Percentiles rank a stretch among this genome's conserved stretches.
Evolutionary conservation across 768 basidiomycete species (phyloP).

Genomic region (Hericium alpestre): DNA sequence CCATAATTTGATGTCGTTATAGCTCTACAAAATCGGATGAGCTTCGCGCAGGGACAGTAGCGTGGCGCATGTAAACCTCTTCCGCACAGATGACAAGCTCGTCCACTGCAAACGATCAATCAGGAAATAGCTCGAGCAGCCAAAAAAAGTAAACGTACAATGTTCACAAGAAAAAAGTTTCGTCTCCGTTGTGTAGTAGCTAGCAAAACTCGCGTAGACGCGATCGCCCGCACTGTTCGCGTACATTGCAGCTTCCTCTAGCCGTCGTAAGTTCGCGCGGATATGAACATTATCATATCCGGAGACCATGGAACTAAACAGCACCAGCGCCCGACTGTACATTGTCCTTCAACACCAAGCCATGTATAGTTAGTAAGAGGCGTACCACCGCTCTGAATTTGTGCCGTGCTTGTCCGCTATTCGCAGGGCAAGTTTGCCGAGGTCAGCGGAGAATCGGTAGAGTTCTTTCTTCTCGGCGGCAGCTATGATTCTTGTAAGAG

Average conservation of each 20-base stretch:
- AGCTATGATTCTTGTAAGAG: conserved; percentile 22
- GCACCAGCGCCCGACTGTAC: conserved; percentile 45
- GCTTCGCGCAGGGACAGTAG: background rate
- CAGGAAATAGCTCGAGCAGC: background rate
- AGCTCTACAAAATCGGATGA: conserved; percentile 28
- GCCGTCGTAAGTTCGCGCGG: conserved; percentile 45
- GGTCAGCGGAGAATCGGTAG: conserved; percentile 57
- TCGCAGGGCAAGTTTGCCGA: conserved; percentile 54
- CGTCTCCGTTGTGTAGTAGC: conserved; percentile 41
- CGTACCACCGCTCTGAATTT: conserved; percentile 57
- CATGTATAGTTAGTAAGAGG: background rate
- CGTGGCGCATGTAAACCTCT: conserved; percentile 33
- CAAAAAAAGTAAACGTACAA: conserved; percentile 27
- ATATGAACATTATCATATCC: conserved; percentile 60
- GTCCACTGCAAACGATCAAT: conserved; percentile 30
- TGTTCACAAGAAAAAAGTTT: conserved; percentile 54
- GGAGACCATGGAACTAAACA: conserved; percentile 53
- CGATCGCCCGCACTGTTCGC: conserved; percentile 60
- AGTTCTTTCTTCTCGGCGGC: conserved; percentile 52
- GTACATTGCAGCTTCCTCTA: conserved; percentile 55
- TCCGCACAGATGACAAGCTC: conserved; percentile 48
- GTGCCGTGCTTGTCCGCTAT: conserved; percentile 59
- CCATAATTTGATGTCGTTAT: conserved; percentile 46
- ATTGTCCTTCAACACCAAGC: background rate
- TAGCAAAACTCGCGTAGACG: conserved; percentile 52